These are phyloP conservation scores for Trebouxia gelatinosa DNA, from an alignment of 163 green algal genomes.

Conservation along the genomic window DNA sequence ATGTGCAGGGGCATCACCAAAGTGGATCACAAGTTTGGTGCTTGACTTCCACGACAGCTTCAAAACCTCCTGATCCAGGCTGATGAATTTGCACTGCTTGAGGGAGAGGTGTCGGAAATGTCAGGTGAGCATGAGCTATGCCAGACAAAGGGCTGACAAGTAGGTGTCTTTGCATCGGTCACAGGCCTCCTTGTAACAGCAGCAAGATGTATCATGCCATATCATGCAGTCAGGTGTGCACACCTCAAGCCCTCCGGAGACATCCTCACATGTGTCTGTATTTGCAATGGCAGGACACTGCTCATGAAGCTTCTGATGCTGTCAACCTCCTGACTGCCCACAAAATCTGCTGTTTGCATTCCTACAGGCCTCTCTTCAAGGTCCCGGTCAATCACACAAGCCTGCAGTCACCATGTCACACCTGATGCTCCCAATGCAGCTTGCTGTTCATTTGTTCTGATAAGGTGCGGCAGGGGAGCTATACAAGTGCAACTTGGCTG, in stretches of 20 bases:
- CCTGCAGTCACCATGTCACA: background rate
- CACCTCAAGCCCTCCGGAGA: constrained; percentile 10
- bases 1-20: constrained; percentile 26
- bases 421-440: background rate
- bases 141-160: too few relatives aligned
- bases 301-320: background rate
- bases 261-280: background rate
- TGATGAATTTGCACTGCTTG: background rate
- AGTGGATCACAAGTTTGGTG: constrained; percentile 26
- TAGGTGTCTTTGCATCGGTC: background rate
- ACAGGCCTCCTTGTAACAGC: too few relatives aligned
- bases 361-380: background rate
- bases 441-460: background rate
- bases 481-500: background rate
- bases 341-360: constrained; percentile 2
- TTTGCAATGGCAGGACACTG: background rate
- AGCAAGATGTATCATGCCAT: too few relatives aligned
- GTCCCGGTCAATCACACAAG: constrained; percentile 13
- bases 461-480: background rate
- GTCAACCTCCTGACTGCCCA: background rate
- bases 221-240: too few relatives aligned
- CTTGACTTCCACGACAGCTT: constrained; percentile 12
- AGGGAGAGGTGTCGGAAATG: too few relatives aligned
- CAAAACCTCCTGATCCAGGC: background rate
- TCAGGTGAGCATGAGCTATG: too few relatives aligned